Conservation (phyloP, 1,284 basidiomycete genomes). For the Apiotrichum brassicae region DNA sequence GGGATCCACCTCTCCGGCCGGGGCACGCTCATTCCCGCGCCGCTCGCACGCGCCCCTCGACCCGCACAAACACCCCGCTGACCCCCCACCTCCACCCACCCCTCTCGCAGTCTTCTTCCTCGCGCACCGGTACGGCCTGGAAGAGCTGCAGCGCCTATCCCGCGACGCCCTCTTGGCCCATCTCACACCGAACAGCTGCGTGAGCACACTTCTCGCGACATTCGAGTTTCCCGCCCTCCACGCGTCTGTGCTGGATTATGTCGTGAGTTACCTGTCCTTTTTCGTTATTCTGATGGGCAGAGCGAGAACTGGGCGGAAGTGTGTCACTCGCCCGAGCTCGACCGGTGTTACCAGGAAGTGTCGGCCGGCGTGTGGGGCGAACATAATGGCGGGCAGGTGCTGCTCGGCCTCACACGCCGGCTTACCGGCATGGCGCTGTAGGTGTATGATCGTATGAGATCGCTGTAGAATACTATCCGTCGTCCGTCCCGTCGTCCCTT, state of each 20-base stretch:
- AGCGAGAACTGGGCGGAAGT: slow-evolving; percentile 31
- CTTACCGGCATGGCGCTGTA: slow-evolving; percentile 8
- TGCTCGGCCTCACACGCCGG: slow-evolving; percentile 23
- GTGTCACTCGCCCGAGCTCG: slow-evolving; percentile 26
- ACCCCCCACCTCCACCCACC: slow-evolving; percentile 48
- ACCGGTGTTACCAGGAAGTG: slow-evolving; percentile 38
- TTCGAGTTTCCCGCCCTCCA: slow-evolving; percentile 37
- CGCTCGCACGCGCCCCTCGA: slow-evolving; percentile 50
- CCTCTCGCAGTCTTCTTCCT: slow-evolving; percentile 71
- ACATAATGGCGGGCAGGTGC: slow-evolving; percentile 28
- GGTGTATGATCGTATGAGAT: no score
- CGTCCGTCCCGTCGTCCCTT: no score
- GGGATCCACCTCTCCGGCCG: slow-evolving; percentile 11
- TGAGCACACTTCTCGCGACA: slow-evolving; percentile 55
- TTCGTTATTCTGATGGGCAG: slow-evolving; percentile 7
- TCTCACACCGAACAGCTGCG: slow-evolving; percentile 64
- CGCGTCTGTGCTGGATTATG: slow-evolving; percentile 30
- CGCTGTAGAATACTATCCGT: no score
- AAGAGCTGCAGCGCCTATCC: slow-evolving; percentile 59
- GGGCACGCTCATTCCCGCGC: slow-evolving; percentile 16
- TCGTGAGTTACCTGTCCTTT: slow-evolving; percentile 24
- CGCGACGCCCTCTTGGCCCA: slow-evolving; percentile 68
- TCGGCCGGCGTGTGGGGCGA: slow-evolving; percentile 40
- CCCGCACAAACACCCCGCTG: slow-evolving; percentile 67
- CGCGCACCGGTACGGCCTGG: slow-evolving; percentile 70